Percentiles rank a stretch among this genome's conserved stretches.
phyloP scores from a whole-genome alignment of 192 early-diverging fungal genomes.

The Polychytrium aggregatum region DNA sequence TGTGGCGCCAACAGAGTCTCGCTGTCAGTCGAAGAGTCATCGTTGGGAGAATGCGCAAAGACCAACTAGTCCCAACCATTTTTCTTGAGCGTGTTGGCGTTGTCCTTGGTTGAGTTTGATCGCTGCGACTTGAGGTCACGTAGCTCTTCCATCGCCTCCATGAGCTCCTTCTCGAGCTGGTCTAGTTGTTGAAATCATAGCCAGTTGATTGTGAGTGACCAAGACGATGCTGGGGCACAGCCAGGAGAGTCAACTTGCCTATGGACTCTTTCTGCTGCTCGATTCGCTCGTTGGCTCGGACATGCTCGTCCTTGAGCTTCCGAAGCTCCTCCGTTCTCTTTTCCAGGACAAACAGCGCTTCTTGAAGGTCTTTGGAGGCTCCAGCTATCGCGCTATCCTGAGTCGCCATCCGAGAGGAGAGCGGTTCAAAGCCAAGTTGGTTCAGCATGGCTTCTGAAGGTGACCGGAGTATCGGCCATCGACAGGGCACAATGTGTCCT shows the following conservation, averaged over 20 bases:
- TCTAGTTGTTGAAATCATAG: neutral
- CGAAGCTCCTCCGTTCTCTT: conserved; percentile 29
- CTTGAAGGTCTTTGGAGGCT: conserved; percentile 37
- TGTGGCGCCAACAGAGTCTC: conserved; percentile 6
- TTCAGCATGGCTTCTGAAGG: too few species aligned
- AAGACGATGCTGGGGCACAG: neutral
- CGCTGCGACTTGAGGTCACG: conserved; percentile 15
- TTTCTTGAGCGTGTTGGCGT: conserved; percentile 9
- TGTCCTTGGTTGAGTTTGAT: conserved; percentile 15
- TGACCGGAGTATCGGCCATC: too few species aligned
- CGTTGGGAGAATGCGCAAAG: neutral
- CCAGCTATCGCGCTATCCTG: conserved; percentile 12
- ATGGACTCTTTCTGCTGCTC: conserved; percentile 20
- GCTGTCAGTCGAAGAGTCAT: too few species aligned
- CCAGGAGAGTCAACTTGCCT: conserved; percentile 5
- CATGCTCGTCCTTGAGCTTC: conserved; percentile 29
- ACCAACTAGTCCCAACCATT: neutral
- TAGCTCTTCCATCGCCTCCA: conserved; percentile 16
- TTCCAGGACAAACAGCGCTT: conserved; percentile 36
- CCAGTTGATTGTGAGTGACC: neutral
- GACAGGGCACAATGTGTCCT: too few species aligned
- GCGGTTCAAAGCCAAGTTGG: neutral
- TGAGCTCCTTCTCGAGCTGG: conserved; percentile 1
- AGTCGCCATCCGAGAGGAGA: neutral
- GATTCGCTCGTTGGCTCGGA: conserved; percentile 11